Evolutionary conservation across 768 basidiomycete species (phyloP), one percentile per base, ranked within the genome.

Genomic region (Amanita rimosa): DNA sequence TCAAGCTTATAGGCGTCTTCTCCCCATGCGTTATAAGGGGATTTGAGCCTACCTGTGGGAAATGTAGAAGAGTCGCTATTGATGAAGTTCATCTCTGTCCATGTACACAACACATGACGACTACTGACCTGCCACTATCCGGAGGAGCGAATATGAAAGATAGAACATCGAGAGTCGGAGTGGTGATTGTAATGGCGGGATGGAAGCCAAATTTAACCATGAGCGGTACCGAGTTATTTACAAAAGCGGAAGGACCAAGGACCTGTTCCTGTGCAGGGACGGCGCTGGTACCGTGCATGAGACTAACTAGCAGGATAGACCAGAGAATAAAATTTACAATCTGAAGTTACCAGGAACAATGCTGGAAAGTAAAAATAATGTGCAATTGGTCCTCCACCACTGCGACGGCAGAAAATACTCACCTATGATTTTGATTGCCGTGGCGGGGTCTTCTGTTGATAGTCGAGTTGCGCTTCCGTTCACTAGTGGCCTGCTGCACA

Each of bases 401-500:
- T 27, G 17, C 26, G 21, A 5, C 39, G 5, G n/a, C 7, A 10
- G 10, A 51, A 44, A 49, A 67, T 69, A 52, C 60, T 48, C 72
- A 64, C 46, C 63, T 64, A 14, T 52, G 44, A 36, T 57, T 54
- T 43, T 78, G 62, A 52, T 69, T 81, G 33, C 76, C 65, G 55
- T 81, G 78, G 57, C 85, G 77, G 19, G 85, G 81, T 59, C 83
- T 74, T 52, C 85, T 78, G 56, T 66, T 66, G 31, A 71, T 63
- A 36, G 74, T 68, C 17, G 73, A 69, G 50, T 64, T 69, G 52
- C 85, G 83, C 63, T 88, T 88, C 71, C 85, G 85, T 67, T 90
- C 86, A 62, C 76, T 83, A 5, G 88, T 90, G 16, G 83, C 84
- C 64, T 89, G 86, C 59, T 90, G 88, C 22, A 89, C 83, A 60